Conservation (phyloP, 345 rosid genomes). For the Excoecaria agallocha region DNA sequence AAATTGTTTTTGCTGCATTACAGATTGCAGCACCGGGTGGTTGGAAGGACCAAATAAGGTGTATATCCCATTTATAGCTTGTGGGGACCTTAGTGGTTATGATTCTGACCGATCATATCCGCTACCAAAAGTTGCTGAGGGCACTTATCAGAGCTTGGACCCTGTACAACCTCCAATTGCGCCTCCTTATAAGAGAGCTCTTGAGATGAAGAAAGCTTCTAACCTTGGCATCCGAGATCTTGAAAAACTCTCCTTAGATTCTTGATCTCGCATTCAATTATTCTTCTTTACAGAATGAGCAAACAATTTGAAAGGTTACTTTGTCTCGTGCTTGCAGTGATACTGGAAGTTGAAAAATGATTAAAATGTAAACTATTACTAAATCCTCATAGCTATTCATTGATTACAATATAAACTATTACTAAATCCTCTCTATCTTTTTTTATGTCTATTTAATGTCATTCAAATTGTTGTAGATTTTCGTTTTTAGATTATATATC, state of each 20-base stretch:
- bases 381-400: background rate
- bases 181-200: constrained; percentile 87
- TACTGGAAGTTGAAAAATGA: constrained; percentile 6
- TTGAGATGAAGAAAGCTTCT: constrained; percentile 87
- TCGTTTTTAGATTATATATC: too few species aligned
- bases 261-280: background rate
- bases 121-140: constrained; percentile 67
- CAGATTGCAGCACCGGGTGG: constrained; percentile 94
- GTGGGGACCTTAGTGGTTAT: constrained; percentile 82
- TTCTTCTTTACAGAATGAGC: constrained; percentile 16
- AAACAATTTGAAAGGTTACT: constrained; percentile 18
- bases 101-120: constrained; percentile 96
- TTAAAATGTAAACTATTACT: background rate
- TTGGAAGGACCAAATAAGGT: constrained; percentile 91
- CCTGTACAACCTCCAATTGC: constrained; percentile 93
- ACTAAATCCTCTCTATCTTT: too few species aligned
- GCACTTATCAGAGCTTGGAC: constrained; percentile 75
- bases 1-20: background rate
- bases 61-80: constrained; percentile 85
- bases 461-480: background rate
- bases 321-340: constrained; percentile 1
- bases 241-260: constrained; percentile 48
- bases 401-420: constrained; percentile 2
- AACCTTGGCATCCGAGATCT: constrained; percentile 48
- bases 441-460: background rate